A percentile compares a stretch with the other conserved stretches of the same genome.
Conservation (phyloP, 352 stramenopile species). For the Phytophthora foliorum region DNA sequence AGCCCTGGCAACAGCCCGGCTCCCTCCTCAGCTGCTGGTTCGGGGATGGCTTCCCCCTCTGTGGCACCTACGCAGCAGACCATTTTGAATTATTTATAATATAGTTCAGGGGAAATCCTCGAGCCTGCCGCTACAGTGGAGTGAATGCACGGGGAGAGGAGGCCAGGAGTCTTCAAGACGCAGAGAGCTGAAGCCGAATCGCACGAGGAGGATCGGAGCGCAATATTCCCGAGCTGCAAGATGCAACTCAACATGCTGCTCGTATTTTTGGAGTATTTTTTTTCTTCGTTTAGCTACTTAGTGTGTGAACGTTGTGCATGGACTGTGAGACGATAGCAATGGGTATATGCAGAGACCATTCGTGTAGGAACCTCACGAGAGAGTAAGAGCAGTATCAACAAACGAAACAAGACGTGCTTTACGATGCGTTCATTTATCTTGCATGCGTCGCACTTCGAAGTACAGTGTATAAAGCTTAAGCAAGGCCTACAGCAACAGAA, state of each 20-base stretch:
- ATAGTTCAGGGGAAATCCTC: constrained; percentile 26
- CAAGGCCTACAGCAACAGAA: too few species aligned
- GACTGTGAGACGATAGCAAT: constrained; percentile 7
- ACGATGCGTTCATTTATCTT: too few species aligned
- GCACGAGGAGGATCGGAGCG: constrained; percentile 16
- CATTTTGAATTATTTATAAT: constrained; percentile 80
- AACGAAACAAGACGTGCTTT: neutral
- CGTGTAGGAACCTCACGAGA: constrained; percentile 11
- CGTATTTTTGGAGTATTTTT: constrained; percentile 32
- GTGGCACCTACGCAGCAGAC: constrained; percentile 35
- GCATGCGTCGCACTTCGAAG: too few species aligned
- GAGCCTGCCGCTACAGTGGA: constrained; percentile 11
- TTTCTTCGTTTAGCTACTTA: constrained; percentile 26
- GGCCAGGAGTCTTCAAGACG: constrained; percentile 4
- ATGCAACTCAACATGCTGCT: constrained; percentile 12
- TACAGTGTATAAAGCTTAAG: too few species aligned
- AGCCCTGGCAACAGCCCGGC: constrained; percentile 39
- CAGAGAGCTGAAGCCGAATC: constrained; percentile 4
- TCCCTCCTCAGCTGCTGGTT: constrained; percentile 23
- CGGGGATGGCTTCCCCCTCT: constrained; percentile 24
- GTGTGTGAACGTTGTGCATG: constrained; percentile 17
- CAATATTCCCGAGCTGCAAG: constrained; percentile 9
- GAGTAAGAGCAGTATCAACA: constrained; percentile 15
- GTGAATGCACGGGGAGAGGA: constrained; percentile 6
- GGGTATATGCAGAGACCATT: too few species aligned